Base-by-base conservation (phyloP, 2,329 filamentous ascomycete genomes). In the Penicillium verrucosum region DNA sequence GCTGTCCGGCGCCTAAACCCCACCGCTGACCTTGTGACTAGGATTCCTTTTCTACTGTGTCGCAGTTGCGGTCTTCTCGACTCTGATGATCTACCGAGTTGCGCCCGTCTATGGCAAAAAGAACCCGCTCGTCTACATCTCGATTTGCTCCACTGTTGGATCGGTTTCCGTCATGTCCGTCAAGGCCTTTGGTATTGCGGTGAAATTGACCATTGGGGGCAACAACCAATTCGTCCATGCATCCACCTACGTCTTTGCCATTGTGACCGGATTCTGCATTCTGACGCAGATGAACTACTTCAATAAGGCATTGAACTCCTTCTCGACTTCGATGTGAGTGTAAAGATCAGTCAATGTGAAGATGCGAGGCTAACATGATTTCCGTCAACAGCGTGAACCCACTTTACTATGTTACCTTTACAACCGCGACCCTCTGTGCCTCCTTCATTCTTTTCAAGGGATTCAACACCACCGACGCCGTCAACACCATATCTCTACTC, bases 241-340 rank as follows among this genome's bases (percentile, higher is more conserved):
- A 2, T 96, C 92, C 48, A 99, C 95, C 58, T 99, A 99, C 68
- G 92, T 97, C 61, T 99, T 99, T 74, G 87, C 93, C 76, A 97
- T 99, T 64, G 85, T 97, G 63, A 94, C 92, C 0, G 82, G 83
- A 3, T 90, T 97, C 62, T 99, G 94, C 80, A 97, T 99, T 71
- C 75, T 99, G 65, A 97, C 92, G 9, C 94, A 99, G 81, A 97
- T 99, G 94, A 99, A 99, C 77, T 99, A 99, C 77, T 96, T 99
- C 78, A 99, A 99, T 82, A 99, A 99, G 77, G 94, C 94, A 8
- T 80, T 99, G 58, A 95, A 91, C 75, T 92, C 95, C 69, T 99
- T 97, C 77, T 93, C 90, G 30, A 97, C 94, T 32, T 96, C 95
- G 67, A 96, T 99, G 92, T 96, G 83, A 73, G 89, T 80, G 4